Percentiles rank a stretch among this genome's conserved stretches.
phyloP scores from a whole-genome alignment of 768 basidiomycete species.

The Mrakia gelida region DNA sequence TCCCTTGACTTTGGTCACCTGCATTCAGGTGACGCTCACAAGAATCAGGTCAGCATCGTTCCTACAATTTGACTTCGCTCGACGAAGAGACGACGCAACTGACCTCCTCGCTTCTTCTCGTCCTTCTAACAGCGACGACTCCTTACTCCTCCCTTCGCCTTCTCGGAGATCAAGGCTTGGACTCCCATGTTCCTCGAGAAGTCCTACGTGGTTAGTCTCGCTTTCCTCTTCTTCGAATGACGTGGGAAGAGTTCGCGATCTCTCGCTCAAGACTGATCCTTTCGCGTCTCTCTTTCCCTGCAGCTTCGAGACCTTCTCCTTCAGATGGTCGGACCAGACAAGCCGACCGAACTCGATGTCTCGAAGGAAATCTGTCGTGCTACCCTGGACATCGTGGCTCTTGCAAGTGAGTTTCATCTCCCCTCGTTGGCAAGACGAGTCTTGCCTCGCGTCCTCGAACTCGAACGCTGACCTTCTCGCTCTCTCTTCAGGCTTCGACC shows the following conservation, averaged over 20 bases:
- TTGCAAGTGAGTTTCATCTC: slow-evolving; percentile 51
- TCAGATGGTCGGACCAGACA: neutral
- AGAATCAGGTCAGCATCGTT: neutral
- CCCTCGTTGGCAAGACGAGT: too few species aligned
- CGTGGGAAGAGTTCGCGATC: neutral
- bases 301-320: neutral
- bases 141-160: neutral
- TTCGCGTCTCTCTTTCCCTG: neutral
- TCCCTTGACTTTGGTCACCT: too few species aligned
- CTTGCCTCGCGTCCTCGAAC: neutral
- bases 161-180: slow-evolving; percentile 40
- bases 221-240: too few species aligned
- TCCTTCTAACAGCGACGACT: neutral
- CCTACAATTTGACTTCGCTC: neutral
- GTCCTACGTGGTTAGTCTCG: slow-evolving; percentile 41
- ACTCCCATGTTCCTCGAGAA: slow-evolving; percentile 60
- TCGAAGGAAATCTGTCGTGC: slow-evolving; percentile 62
- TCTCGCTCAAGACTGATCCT: neutral
- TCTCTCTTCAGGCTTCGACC: neutral
- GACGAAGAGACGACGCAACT: neutral
- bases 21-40: slow-evolving; percentile 11
- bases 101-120: neutral
- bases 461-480: neutral
- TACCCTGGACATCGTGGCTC: slow-evolving; percentile 72
- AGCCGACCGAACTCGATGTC: slow-evolving; percentile 51